A percentile compares a stretch with the other conserved stretches of the same genome.
Conservation (phyloP, 2,329 filamentous ascomycete genomes). For the Mycosphaerella sp. region DNA sequence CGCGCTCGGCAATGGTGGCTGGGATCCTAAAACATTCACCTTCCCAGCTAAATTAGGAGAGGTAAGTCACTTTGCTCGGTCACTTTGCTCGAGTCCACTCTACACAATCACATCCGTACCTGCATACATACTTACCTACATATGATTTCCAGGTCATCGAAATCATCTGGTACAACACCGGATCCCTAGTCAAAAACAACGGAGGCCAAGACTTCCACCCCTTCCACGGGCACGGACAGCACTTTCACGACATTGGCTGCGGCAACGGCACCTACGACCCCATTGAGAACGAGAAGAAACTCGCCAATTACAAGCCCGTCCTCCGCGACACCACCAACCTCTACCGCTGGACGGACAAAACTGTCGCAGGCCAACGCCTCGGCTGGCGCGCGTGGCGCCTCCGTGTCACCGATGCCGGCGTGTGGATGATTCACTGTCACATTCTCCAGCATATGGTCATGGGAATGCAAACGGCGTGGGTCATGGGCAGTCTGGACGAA, state of each 20-base stretch:
- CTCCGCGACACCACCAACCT: conserved; percentile 49
- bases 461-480: conserved; percentile 47
- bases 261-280: conserved; percentile 51
- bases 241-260: conserved; percentile 50
- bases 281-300: conserved; percentile 42
- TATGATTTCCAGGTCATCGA: conserved; percentile 36
- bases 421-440: conserved; percentile 60
- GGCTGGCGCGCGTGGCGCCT: conserved; percentile 60
- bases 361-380: conserved; percentile 37
- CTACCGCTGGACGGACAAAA: conserved; percentile 47
- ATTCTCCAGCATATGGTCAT: conserved; percentile 54
- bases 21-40: conserved; percentile 47
- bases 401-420: conserved; percentile 46
- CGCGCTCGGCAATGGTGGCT: conserved; percentile 48
- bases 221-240: conserved; percentile 51
- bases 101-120: too few species aligned
- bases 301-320: conserved; percentile 38
- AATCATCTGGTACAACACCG: conserved; percentile 35
- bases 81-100: not conserved
- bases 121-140: not conserved
- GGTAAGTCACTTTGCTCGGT: too few species aligned
- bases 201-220: conserved; percentile 45
- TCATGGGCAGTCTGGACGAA: conserved; percentile 41
- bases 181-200: conserved; percentile 27
- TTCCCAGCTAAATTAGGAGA: conserved; percentile 54